Evolutionary conservation across 2,329 filamentous ascomycete genomes (phyloP), one percentile per base, ranked within the genome.

Genomic region (Calonectria honghensis): DNA sequence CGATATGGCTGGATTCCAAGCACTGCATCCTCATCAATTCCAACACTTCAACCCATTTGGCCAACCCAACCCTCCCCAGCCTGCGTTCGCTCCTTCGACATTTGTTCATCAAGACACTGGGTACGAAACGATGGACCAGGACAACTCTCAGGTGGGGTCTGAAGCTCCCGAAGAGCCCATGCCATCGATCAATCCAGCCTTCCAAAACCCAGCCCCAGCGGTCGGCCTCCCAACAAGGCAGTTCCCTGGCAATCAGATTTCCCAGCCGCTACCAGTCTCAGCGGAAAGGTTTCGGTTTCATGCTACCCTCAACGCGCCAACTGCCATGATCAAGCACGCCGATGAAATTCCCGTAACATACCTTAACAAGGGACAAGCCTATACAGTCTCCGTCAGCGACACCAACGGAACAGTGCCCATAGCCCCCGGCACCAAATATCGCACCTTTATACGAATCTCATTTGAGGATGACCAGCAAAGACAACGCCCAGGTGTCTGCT

Each of bases 311-410:
- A 97, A 98, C 83, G 96, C 97, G 1, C 96, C 96, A 4, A 99
- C 97, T 0, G 97, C 97, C 10, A 99, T 98, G 97, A 94, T 97
- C 82, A 97, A 94, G 84, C 93, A 96, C 75, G 86, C 92, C 1
- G 94, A 97, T 74, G 96, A 98, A 84, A 97, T 98, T 31, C 97
- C 97, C 0, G 92, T 98, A n/a, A 98, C 96, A 0, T 99, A 99
- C 83, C 90, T 99, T 24, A 99, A 99, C 87, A 98, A 98, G 85
- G 96, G 96, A 31, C 96, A 98, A 83, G 95, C 96, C 20, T 99
- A 99, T 84, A 94, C 95, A 0, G 88, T 99, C 24, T 94, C 94
- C 3, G 91, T 99, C 35, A 88, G 94, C 61, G 97, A 99, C 82
- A 97, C 94, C 0, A 88, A 89, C 7, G 91, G 94, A 2, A 88